Percentiles rank a stretch among this genome's conserved stretches.
Conservation (phyloP, 345 rosid species). For the Ailanthus altissimus region DNA sequence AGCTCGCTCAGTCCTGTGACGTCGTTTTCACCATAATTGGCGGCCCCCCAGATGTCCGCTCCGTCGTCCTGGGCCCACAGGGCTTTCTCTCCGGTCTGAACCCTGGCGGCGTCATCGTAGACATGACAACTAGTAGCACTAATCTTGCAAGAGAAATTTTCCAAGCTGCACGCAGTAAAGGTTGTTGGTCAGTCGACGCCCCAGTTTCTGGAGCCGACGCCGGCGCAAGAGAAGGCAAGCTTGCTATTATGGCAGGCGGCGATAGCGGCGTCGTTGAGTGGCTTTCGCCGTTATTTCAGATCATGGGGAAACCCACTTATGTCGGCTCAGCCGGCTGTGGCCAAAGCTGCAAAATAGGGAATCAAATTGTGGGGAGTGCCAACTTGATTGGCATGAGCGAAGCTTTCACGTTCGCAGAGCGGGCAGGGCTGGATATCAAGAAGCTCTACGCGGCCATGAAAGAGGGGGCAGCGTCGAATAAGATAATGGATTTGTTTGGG, state of each 20-base stretch:
- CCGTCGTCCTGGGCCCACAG: conserved; percentile 48
- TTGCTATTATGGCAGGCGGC: conserved; percentile 73
- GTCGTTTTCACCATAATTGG: conserved; percentile 84
- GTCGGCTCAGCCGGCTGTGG: conserved; percentile 81
- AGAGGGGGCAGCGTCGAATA: conserved; percentile 67
- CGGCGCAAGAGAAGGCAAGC: conserved; percentile 69
- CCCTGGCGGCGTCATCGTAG: conserved; percentile 63
- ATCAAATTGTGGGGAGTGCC: conserved; percentile 70
- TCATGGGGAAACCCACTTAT: conserved; percentile 57
- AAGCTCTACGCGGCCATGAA: conserved; percentile 49
- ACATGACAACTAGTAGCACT: conserved; percentile 70
- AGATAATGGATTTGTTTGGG: conserved; percentile 73
- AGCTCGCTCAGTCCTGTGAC: conserved; percentile 52
- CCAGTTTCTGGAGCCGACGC: conserved; percentile 75
- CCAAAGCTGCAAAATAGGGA: conserved; percentile 77
- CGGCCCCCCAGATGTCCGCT: conserved; percentile 68
- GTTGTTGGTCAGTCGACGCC: conserved; percentile 74
- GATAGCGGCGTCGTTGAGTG: conserved; percentile 56
- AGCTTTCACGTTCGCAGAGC: conserved; percentile 69
- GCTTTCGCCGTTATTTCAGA: conserved; percentile 55
- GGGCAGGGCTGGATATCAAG: conserved; percentile 59
- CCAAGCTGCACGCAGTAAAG: conserved; percentile 43
- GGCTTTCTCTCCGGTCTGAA: conserved; percentile 62
- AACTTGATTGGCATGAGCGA: conserved; percentile 76
- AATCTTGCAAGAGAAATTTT: conserved; percentile 59